A percentile compares a stretch with the other conserved stretches of the same genome.
Evolutionary conservation across 305 asterid species (phyloP).

Genomic region (Fraxinus velutina): DNA sequence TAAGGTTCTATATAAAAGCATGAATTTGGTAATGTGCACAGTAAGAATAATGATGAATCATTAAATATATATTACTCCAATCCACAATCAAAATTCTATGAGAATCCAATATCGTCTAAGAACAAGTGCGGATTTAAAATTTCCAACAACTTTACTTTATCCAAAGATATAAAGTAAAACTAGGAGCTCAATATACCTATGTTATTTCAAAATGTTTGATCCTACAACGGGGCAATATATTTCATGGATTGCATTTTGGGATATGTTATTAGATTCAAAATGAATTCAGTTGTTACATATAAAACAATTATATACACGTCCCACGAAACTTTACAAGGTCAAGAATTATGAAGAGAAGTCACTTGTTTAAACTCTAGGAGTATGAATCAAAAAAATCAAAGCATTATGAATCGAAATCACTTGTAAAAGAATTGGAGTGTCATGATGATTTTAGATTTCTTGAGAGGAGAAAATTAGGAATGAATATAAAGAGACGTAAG

Average conservation of each 20-base stretch:
- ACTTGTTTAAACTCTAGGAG: not conserved
- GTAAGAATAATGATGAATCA: not conserved
- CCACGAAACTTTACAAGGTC: not conserved
- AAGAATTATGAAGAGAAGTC: not conserved
- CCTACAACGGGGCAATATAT: not conserved
- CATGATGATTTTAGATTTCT: not conserved
- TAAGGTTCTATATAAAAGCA: not conserved
- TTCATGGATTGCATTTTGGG: not conserved
- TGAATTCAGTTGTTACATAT: no score
- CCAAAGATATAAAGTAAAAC: not conserved
- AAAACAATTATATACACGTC: not conserved
- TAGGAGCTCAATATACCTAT: not conserved
- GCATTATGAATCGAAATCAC: not conserved
- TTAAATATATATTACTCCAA: not conserved
- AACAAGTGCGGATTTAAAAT: not conserved
- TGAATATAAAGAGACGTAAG: not conserved
- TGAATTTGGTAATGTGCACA: not conserved
- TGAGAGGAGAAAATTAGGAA: not conserved
- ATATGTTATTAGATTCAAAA: not conserved
- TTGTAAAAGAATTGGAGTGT: not conserved
- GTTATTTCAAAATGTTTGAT: not conserved
- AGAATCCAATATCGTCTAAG: not conserved
- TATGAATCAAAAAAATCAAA: no score
- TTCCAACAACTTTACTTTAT: not conserved
- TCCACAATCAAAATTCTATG: not conserved